Evolutionary conservation across 352 stramenopile species (phyloP).

Genomic region (Phytopythium sindhum): DNA sequence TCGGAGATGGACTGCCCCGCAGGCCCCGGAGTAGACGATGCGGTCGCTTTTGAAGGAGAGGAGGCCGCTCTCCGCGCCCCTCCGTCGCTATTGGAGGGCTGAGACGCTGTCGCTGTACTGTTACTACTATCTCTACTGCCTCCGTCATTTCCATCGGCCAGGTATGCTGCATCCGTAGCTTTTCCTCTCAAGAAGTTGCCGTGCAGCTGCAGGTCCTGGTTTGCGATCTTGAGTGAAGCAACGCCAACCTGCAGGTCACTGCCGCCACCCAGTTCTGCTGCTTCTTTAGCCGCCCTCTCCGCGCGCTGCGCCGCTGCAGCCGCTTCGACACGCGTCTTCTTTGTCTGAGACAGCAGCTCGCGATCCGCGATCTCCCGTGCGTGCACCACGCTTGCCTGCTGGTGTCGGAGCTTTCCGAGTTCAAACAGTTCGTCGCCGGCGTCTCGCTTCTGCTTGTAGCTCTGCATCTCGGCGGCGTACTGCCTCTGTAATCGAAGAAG

Average conservation of each 20-base stretch:
- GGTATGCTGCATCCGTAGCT: slow-evolving; percentile 48
- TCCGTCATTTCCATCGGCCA: slow-evolving; percentile 32
- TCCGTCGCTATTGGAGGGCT: background rate
- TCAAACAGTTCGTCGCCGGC: slow-evolving; percentile 62
- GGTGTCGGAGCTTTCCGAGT: slow-evolving; percentile 49
- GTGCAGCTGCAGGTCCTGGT: slow-evolving; percentile 66
- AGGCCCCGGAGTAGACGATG: background rate
- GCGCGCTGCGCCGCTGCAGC: slow-evolving; percentile 9
- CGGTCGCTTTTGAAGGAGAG: slow-evolving; percentile 5
- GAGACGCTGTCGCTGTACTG: background rate
- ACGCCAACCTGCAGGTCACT: slow-evolving; percentile 41
- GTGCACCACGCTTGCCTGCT: slow-evolving; percentile 48
- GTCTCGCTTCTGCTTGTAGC: slow-evolving; percentile 55
- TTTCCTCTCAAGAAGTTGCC: slow-evolving; percentile 72
- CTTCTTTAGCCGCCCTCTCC: slow-evolving; percentile 17
- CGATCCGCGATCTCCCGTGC: slow-evolving; percentile 38
- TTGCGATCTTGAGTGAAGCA: slow-evolving; percentile 64
- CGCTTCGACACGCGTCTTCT: slow-evolving; percentile 30
- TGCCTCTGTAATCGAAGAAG: slow-evolving; percentile 49
- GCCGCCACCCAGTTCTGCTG: slow-evolving; percentile 11
- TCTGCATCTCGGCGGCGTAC: slow-evolving; percentile 60
- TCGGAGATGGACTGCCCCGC: background rate
- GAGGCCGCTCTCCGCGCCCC: background rate
- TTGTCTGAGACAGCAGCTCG: slow-evolving; percentile 30
- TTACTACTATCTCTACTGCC: background rate